Evolutionary conservation across 2,329 filamentous ascomycete genomes (phyloP).

Genomic region (Trichoderma lentiforme): DNA sequence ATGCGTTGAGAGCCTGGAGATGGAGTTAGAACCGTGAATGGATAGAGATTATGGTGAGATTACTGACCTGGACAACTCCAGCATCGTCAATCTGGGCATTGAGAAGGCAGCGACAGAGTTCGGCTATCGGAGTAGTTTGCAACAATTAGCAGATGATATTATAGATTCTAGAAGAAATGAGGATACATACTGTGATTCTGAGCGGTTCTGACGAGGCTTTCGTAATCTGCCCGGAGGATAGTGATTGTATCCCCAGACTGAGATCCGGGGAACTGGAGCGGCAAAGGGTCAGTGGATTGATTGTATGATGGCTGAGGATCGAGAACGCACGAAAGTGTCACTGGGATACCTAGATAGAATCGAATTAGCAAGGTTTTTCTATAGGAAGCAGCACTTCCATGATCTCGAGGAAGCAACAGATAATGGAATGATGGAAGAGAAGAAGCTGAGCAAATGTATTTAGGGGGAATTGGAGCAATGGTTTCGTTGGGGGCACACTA

Average conservation of each 20-base stretch:
- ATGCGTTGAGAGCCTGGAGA: background rate
- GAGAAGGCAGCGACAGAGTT: slow-evolving; percentile 3
- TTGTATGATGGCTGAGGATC: background rate
- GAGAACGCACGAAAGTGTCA: background rate
- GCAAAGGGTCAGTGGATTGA: background rate
- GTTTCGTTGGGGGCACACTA: background rate
- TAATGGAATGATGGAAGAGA: background rate
- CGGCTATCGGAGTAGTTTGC: background rate
- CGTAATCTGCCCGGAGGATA: background rate
- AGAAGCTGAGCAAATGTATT: background rate
- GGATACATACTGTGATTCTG: background rate
- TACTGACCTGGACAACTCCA: background rate
- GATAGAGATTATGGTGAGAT: background rate
- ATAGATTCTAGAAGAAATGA: background rate
- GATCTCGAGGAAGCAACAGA: background rate
- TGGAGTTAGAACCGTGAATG: background rate
- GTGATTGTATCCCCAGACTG: background rate
- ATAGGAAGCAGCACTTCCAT: too few species aligned
- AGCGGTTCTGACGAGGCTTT: background rate
- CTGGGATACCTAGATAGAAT: background rate
- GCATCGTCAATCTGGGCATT: background rate
- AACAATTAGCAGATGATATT: background rate
- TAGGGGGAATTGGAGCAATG: background rate
- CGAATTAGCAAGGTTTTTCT: background rate
- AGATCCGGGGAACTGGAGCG: background rate